Conservation (phyloP, 2,329 filamentous ascomycete species). For the Pseudocercospora fijiensis region DNA sequence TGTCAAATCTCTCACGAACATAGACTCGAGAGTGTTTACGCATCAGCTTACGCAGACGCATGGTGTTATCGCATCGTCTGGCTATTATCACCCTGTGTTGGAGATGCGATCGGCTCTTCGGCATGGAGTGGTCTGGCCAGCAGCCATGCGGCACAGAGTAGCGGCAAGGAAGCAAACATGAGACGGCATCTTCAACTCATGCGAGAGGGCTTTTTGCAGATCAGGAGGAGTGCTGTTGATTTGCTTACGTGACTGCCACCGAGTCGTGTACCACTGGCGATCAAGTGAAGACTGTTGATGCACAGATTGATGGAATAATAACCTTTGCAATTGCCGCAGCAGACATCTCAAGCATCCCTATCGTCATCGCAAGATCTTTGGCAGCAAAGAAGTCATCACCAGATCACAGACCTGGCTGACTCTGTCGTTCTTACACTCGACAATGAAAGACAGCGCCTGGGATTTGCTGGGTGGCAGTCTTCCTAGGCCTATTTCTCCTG, state of each 20-base stretch:
- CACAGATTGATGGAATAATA: too few species aligned
- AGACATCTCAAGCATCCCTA: too few species aligned
- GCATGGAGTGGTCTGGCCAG: background rate
- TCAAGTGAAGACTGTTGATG: background rate
- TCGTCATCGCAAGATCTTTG: background rate
- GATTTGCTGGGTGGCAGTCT: background rate
- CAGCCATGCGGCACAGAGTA: background rate
- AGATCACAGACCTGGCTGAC: background rate
- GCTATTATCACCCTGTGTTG: background rate
- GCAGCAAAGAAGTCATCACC: background rate
- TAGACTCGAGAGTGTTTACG: background rate
- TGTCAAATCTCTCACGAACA: background rate
- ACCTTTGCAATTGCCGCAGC: too few species aligned
- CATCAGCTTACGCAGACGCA: background rate
- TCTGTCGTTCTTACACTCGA: background rate
- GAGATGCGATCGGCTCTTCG: background rate
- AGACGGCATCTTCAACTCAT: background rate
- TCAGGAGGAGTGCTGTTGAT: background rate
- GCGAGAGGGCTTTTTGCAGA: background rate
- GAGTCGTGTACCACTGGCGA: background rate
- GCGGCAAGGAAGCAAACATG: background rate
- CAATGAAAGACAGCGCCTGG: background rate
- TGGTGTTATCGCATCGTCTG: too few species aligned
- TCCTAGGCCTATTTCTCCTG: conserved; percentile 1
- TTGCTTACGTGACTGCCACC: background rate